Base-by-base conservation (phyloP, 129 eudicot species). In the Tanacetum coccineum region DNA sequence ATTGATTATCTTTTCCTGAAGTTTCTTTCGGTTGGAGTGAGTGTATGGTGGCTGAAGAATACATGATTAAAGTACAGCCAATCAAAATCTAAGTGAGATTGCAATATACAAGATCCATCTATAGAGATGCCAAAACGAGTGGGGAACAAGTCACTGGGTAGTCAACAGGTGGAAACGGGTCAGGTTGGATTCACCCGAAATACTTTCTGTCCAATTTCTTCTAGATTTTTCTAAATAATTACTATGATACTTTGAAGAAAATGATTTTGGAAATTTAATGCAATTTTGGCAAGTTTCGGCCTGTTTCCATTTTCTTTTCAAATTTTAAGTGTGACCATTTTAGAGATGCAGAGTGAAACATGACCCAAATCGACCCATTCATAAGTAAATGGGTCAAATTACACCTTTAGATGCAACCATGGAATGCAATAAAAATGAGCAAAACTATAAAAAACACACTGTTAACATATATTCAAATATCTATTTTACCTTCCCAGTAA, bases 11-110 rank as follows among this genome's bases (percentile, higher is more conserved):
- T 75, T 88, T 73, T 85, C 95, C 72, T 92, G 98, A 52, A 92
- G 96, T 85, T 88, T 92, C 87, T 92, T 89, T 82, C 98, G 73
- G 83, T 82, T 92, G 47, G 91, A 45, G 80, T 92, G 98, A 6
- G 85, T 78, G 70, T 59, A 92, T 20, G 98, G 98, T 14, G 98
- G 98, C 98, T 92, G 85, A 64, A 78, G 42, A 60, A 73, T 64
- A 50, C 12, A 59, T 14, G 21, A 59, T 64, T 10, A 59, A 66
- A 2, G 66, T 20, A 55, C 1, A 56, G 0, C 6, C 53, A 12
- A 8, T 72, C 52, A 63, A 4, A 52, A 19, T 36, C 15, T 3
- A 28, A 3, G 26, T 21, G 18, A 70, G 56, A 50, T 10, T 50
- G 2, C n/a, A 42, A 36, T 20, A 25, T 40, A 73, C 44, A 45